A percentile compares a stretch with the other conserved stretches of the same genome.
Conservation (phyloP, 305 asterid species). For the Withania somnifera region DNA sequence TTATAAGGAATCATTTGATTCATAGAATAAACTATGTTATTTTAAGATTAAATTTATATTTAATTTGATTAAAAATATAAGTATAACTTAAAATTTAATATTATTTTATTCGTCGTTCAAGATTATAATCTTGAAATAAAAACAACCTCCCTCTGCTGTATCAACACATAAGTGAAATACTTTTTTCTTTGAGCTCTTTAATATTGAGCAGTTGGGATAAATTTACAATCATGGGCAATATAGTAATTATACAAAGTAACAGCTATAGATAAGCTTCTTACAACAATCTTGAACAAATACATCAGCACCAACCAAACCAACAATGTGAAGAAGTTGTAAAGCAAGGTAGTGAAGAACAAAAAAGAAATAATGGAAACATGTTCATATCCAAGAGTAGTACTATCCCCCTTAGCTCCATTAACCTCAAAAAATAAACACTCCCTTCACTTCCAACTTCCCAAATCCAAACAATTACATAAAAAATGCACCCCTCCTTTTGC, state of each 20-base stretch:
- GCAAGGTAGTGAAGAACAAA: not conserved
- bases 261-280: not conserved
- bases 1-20: not conserved
- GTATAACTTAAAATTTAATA: not conserved
- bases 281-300: not conserved
- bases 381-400: slow-evolving; percentile 22
- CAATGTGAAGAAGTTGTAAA: slow-evolving; percentile 1
- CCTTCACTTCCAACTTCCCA: slow-evolving; percentile 19
- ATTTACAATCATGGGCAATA: not conserved
- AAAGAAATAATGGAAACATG: slow-evolving; percentile 38
- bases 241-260: not conserved
- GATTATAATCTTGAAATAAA: accelerated
- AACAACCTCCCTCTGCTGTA: too few species aligned
- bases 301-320: not conserved
- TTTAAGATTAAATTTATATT: not conserved
- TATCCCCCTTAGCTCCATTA: slow-evolving; percentile 24
- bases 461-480: slow-evolving; percentile 10
- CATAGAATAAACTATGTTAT: not conserved
- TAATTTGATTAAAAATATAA: not conserved
- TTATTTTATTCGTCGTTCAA: not conserved
- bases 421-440: slow-evolving; percentile 17
- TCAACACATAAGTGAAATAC: too few species aligned
- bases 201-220: not conserved
- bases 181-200: not conserved
- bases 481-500: slow-evolving; percentile 36